phyloP scores from a whole-genome alignment of 257 asterid species.

The Asclepias syriaca region DNA sequence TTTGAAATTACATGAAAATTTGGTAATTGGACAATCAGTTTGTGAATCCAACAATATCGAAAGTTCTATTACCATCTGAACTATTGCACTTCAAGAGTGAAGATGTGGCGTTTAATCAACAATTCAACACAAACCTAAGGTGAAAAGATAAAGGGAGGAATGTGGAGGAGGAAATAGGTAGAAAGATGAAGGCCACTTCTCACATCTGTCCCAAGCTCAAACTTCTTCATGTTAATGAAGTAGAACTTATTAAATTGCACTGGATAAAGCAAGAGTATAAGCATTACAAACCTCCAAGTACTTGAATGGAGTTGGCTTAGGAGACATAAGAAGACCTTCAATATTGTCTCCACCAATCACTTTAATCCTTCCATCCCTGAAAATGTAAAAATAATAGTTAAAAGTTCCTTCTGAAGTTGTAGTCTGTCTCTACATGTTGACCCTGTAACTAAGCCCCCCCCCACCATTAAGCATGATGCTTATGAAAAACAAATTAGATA shows the following conservation, averaged over 20 bases:
- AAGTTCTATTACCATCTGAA: not conserved
- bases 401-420: not conserved
- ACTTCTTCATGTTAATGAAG: not conserved
- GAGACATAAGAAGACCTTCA: conserved; percentile 83
- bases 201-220: not conserved
- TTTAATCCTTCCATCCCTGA: conserved; percentile 96
- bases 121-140: not conserved
- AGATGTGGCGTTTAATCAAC: not conserved
- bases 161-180: not conserved
- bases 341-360: conserved; percentile 78
- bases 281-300: conserved; percentile 69
- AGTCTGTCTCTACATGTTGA: not conserved
- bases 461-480: not conserved
- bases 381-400: conserved; percentile 11
- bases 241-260: not conserved
- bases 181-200: not conserved
- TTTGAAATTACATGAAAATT: not conserved
- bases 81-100: not conserved
- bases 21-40: not conserved
- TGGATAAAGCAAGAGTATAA: not conserved
- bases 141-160: not conserved
- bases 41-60: not conserved
- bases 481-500: not conserved
- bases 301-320: conserved; percentile 72
- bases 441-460: not conserved